Percentiles rank a stretch among this genome's conserved stretches.
Conservation (phyloP, 345 rosid species). For the Camelina sativa region DNA sequence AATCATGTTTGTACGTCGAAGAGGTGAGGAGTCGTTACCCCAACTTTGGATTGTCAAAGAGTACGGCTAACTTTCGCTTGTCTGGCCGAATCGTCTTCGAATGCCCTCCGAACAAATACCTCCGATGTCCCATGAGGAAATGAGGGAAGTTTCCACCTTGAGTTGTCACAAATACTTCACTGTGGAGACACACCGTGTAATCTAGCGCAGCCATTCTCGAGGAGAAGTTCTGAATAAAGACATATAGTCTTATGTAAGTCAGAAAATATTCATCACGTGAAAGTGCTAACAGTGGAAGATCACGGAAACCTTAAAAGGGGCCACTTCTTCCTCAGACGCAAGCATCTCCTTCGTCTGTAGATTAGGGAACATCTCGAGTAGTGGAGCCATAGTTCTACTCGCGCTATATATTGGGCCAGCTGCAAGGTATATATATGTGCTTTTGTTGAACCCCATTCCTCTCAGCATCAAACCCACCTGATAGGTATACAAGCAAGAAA, state of each 20-base stretch:
- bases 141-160: conserved; percentile 99
- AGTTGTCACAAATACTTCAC: conserved; percentile 98
- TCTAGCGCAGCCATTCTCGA: conserved; percentile 99
- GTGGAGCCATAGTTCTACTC: conserved; percentile 88
- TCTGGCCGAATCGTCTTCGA: conserved; percentile 92
- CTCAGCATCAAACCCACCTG: conserved; percentile 98
- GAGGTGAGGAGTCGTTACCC: conserved; percentile 56
- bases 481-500: conserved; percentile 25
- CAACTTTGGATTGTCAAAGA: conserved; percentile 82
- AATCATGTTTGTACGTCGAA: conserved; percentile 14
- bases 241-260: conserved; percentile 25
- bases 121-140: conserved; percentile 94
- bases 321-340: conserved; percentile 81
- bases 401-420: conserved; percentile 88
- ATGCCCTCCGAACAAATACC: conserved; percentile 89
- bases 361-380: conserved; percentile 95
- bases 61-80: conserved; percentile 87
- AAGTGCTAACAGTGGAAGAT: conserved; percentile 10
- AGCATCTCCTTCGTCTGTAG: conserved; percentile 87
- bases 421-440: conserved; percentile 82
- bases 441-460: conserved; percentile 95
- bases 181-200: conserved; percentile 97
- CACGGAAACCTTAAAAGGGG: conserved; percentile 69
- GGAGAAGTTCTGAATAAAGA: conserved; percentile 75
- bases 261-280: conserved; percentile 20